A percentile compares a stretch with the other conserved stretches of the same genome.
These are phyloP conservation scores for Coemansia sp. DNA, from an alignment of 192 early-diverging fungal genomes.

Conservation along the genomic window DNA sequence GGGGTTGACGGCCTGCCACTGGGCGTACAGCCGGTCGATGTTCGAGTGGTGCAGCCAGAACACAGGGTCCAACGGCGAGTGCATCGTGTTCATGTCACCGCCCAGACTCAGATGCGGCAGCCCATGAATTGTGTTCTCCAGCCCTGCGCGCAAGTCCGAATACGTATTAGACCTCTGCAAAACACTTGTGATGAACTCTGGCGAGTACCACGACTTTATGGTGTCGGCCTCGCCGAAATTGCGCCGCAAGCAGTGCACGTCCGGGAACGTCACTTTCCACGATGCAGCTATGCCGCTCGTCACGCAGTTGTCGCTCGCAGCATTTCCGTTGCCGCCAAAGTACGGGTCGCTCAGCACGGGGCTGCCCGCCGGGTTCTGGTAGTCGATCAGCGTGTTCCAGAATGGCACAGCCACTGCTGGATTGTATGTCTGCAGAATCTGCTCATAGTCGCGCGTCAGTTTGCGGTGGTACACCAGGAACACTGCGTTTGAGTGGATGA, in stretches of 20 bases:
- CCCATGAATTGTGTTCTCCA: slow-evolving; percentile 54
- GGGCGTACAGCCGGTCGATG: slow-evolving; percentile 57
- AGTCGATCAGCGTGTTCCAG: slow-evolving; percentile 52
- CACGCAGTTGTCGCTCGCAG: slow-evolving; percentile 30
- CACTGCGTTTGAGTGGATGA: slow-evolving; percentile 38
- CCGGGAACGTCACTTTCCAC: slow-evolving; percentile 27
- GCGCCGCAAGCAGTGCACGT: slow-evolving; percentile 37
- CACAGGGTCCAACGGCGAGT: slow-evolving; percentile 58
- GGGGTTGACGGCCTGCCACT: slow-evolving; percentile 56
- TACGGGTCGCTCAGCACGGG: slow-evolving; percentile 22
- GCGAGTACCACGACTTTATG: slow-evolving; percentile 41
- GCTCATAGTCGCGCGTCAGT: slow-evolving; percentile 57
- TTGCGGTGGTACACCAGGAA: slow-evolving; percentile 58
- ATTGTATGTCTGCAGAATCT: slow-evolving; percentile 48
- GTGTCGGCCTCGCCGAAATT: slow-evolving; percentile 23
- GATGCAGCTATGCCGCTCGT: slow-evolving; percentile 14
- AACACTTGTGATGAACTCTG: slow-evolving; percentile 39
- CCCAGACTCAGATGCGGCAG: slow-evolving; percentile 45
- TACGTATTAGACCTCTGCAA: slow-evolving; percentile 36
- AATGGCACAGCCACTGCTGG: slow-evolving; percentile 46
- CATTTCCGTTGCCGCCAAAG: slow-evolving; percentile 51
- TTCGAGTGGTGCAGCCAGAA: slow-evolving; percentile 67
- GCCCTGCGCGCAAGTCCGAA: slow-evolving; percentile 24
- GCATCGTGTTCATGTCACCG: slow-evolving; percentile 56
- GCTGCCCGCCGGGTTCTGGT: slow-evolving; percentile 43